Evolutionary conservation across 2,329 filamentous ascomycete genomes (phyloP).

Genomic region (Septoria petroselini): DNA sequence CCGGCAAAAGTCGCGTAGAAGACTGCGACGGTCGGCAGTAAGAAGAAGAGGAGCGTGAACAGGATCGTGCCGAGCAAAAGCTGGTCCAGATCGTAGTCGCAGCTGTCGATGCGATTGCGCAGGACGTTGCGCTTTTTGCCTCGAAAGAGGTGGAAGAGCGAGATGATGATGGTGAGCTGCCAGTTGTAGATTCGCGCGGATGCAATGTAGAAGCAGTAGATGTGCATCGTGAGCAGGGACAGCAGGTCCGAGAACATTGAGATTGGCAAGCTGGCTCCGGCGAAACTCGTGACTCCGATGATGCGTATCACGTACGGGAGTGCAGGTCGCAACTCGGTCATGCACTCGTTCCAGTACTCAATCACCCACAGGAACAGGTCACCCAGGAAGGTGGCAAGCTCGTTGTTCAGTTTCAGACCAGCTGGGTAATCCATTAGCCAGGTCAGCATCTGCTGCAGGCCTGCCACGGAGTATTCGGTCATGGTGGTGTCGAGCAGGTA

Average conservation of each 20-base stretch:
- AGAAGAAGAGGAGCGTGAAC: constrained; percentile 91
- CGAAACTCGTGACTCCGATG: constrained; percentile 91
- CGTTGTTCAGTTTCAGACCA: constrained; percentile 89
- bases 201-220: constrained; percentile 96
- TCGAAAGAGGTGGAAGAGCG: constrained; percentile 96
- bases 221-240: constrained; percentile 87
- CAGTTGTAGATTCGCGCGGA: constrained; percentile 97
- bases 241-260: constrained; percentile 92
- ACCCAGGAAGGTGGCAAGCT: constrained; percentile 88
- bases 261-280: constrained; percentile 94
- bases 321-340: constrained; percentile 71
- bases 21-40: constrained; percentile 89
- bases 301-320: constrained; percentile 87
- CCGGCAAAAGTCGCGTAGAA: constrained; percentile 97
- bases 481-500: constrained; percentile 73
- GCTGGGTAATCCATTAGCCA: constrained; percentile 97
- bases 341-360: constrained; percentile 89
- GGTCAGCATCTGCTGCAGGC: constrained; percentile 79
- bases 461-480: constrained; percentile 79
- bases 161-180: constrained; percentile 95
- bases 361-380: constrained; percentile 98
- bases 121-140: constrained; percentile 98
- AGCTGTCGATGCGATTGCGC: constrained; percentile 95
- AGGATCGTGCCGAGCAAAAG: constrained; percentile 92
- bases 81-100: constrained; percentile 97